These are phyloP conservation scores for Fusarium sp. DNA, from an alignment of 2,329 filamentous ascomycete genomes.

Conservation along the genomic window DNA sequence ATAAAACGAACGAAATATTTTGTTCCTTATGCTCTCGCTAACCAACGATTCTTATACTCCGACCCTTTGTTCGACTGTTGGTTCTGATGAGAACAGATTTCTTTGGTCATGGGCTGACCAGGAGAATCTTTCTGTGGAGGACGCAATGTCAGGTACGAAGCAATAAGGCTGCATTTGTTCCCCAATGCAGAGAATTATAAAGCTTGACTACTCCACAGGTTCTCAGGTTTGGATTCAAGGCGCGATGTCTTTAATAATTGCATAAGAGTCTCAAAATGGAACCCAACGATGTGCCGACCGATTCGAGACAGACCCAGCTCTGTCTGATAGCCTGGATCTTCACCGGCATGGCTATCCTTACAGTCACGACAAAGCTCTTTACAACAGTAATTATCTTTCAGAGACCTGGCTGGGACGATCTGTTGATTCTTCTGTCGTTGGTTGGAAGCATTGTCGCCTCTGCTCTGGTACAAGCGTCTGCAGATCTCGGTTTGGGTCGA, in stretches of 20 bases:
- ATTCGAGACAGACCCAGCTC: conserved; percentile 7
- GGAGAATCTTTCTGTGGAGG: neutral
- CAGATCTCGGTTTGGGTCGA: conserved; percentile 7
- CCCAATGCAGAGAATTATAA: neutral
- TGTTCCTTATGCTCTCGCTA: neutral
- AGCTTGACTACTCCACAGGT: neutral
- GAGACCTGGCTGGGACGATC: conserved; percentile 19
- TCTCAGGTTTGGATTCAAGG: neutral
- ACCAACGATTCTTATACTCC: neutral
- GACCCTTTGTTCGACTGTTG: neutral
- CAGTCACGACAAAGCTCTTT: conserved; percentile 1
- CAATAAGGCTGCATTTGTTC: neutral
- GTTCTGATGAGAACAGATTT: neutral
- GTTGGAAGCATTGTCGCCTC: conserved; percentile 12
- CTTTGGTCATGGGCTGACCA: neutral
- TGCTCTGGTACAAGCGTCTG: conserved; percentile 2
- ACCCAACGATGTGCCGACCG: neutral
- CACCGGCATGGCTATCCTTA: conserved; percentile 14
- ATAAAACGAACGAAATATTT: neutral
- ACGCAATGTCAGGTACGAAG: neutral
- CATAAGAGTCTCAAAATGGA: neutral
- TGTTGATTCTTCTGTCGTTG: conserved; percentile 13
- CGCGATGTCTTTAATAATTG: neutral
- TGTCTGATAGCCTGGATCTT: conserved; percentile 7
- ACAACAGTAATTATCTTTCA: conserved; percentile 9